These are phyloP conservation scores for Vicia villosa DNA, from an alignment of 306 rosid species.

Conservation along the genomic window DNA sequence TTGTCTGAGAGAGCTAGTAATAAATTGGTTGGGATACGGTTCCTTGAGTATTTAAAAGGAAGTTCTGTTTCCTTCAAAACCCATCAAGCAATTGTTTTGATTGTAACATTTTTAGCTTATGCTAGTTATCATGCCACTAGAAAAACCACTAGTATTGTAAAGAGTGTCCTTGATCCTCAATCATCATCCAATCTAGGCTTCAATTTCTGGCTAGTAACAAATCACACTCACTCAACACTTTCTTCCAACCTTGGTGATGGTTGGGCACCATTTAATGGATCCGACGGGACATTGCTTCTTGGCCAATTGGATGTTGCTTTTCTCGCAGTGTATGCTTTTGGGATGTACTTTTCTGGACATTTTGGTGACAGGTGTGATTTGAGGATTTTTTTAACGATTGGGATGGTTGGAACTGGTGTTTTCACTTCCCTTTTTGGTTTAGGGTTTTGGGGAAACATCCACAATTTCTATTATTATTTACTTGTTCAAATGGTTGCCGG, in stretches of 20 bases:
- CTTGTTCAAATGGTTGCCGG: slow-evolving; percentile 85
- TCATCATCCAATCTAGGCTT: slow-evolving; percentile 50
- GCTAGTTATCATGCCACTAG: slow-evolving; percentile 91
- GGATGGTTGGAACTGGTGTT: slow-evolving; percentile 92
- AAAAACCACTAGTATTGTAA: slow-evolving; percentile 90
- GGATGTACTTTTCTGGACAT: slow-evolving; percentile 98
- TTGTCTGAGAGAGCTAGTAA: slow-evolving; percentile 33
- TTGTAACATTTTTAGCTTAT: slow-evolving; percentile 85
- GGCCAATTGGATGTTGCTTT: slow-evolving; percentile 94
- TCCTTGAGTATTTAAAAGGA: slow-evolving; percentile 58
- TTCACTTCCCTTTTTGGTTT: slow-evolving; percentile 84
- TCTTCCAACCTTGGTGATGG: slow-evolving; percentile 61
- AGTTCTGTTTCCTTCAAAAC: slow-evolving; percentile 76
- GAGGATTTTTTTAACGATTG: slow-evolving; percentile 79
- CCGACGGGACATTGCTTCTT: slow-evolving; percentile 82
- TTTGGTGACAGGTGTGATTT: slow-evolving; percentile 78
- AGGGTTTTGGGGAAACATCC: slow-evolving; percentile 86
- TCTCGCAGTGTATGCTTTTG: slow-evolving; percentile 80
- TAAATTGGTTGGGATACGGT: slow-evolving; percentile 63
- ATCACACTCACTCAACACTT: slow-evolving; percentile 27
- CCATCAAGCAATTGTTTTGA: slow-evolving; percentile 77
- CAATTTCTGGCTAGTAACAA: slow-evolving; percentile 25
- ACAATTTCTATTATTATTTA: slow-evolving; percentile 70
- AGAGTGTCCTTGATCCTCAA: slow-evolving; percentile 90
- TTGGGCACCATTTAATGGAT: slow-evolving; percentile 86